These are phyloP conservation scores for Pleurotus sapidus DNA, from an alignment of 768 basidiomycete species.

Conservation along the genomic window DNA sequence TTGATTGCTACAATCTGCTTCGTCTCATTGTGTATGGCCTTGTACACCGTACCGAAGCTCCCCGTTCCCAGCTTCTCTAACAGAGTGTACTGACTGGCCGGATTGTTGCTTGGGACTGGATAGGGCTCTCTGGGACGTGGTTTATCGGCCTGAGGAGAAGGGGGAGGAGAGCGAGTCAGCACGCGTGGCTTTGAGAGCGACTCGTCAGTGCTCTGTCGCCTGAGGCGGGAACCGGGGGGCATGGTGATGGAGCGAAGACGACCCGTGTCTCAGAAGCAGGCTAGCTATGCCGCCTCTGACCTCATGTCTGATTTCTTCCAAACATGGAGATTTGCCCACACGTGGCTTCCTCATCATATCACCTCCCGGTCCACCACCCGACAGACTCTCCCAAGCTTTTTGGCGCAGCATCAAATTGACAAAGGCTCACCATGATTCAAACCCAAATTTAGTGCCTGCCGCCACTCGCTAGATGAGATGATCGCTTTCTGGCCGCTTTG, in stretches of 20 bases:
- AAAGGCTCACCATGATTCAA: slow-evolving; percentile 3
- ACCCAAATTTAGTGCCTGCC: background rate
- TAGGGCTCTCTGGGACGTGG: slow-evolving; percentile 51
- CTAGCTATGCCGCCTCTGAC: slow-evolving; percentile 12
- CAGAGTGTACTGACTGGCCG: slow-evolving; percentile 87
- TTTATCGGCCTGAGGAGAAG: slow-evolving; percentile 40
- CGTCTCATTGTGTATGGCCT: slow-evolving; percentile 92
- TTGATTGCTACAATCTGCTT: slow-evolving; percentile 97
- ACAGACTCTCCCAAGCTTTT: background rate
- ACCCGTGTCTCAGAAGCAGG: slow-evolving; percentile 13
- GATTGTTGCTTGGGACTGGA: slow-evolving; percentile 74
- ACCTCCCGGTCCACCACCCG: background rate
- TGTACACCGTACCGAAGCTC: slow-evolving; percentile 96
- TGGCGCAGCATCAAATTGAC: background rate
- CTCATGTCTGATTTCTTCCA: slow-evolving; percentile 14
- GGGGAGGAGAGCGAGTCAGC: slow-evolving; percentile 44
- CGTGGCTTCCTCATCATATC: slow-evolving; percentile 9
- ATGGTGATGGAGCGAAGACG: slow-evolving; percentile 29
- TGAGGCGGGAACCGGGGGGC: slow-evolving; percentile 45
- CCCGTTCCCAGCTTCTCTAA: slow-evolving; percentile 97
- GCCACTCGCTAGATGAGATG: background rate
- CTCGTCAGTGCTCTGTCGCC: slow-evolving; percentile 38
- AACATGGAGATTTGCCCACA: slow-evolving; percentile 13
- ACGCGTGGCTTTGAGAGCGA: slow-evolving; percentile 36
- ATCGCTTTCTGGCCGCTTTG: background rate